Conservation (phyloP, 768 basidiomycete species). For the Sporobolomyces phaffii region DNA sequence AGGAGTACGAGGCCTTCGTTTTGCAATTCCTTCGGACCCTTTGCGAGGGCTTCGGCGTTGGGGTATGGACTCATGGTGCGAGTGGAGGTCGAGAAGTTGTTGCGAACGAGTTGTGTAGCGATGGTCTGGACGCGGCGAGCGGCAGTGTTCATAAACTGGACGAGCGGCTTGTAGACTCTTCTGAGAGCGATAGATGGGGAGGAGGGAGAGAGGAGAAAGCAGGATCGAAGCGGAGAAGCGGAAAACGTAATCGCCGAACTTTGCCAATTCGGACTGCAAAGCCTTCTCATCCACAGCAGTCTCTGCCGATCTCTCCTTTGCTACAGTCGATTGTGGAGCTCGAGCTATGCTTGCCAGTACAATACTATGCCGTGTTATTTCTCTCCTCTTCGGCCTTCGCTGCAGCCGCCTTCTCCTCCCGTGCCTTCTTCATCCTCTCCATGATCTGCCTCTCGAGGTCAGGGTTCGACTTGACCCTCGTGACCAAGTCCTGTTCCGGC, state of each 20-base stretch:
- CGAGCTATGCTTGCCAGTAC: too few species aligned
- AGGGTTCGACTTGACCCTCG: constrained; percentile 13
- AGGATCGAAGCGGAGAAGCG: too few species aligned
- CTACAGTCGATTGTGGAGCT: too few species aligned
- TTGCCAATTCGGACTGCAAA: too few species aligned
- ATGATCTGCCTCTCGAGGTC: constrained; percentile 14
- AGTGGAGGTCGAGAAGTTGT: not conserved
- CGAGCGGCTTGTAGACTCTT: not conserved
- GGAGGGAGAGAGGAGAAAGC: too few species aligned
- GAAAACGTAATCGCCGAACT: too few species aligned
- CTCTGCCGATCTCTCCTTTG: too few species aligned
- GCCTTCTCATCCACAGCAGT: too few species aligned
- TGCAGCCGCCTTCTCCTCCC: constrained; percentile 15
- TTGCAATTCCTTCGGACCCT: constrained; percentile 14
- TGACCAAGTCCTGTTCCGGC: constrained; percentile 23
- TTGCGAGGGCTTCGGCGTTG: not conserved
- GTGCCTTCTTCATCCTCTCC: constrained; percentile 17
- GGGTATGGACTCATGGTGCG: constrained; percentile 8
- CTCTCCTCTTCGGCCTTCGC: too few species aligned
- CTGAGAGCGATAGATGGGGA: not conserved
- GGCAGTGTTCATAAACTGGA: constrained; percentile 7
- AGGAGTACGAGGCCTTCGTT: constrained; percentile 19
- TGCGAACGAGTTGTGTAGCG: not conserved
- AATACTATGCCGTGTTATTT: too few species aligned
- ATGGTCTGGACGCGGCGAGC: not conserved